phyloP scores from a whole-genome alignment of 2,329 filamentous ascomycete genomes.

The Microdochium trichocladiopsis region DNA sequence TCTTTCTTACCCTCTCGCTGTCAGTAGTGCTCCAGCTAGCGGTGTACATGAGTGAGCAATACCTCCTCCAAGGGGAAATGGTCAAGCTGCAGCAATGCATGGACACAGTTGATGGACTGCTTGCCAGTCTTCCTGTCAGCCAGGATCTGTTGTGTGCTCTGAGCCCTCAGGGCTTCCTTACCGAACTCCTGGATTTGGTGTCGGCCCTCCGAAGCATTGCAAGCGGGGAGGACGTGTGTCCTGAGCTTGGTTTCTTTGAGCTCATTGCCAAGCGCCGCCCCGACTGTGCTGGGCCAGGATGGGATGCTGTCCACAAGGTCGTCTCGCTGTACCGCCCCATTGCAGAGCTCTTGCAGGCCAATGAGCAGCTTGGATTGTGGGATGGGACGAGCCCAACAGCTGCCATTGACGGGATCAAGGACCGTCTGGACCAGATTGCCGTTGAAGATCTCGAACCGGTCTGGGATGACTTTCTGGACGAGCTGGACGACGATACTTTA shows the following conservation, averaged over 20 bases:
- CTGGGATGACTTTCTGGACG: not conserved
- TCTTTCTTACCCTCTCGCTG: not conserved
- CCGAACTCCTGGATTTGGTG: not conserved
- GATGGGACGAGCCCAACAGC: not conserved
- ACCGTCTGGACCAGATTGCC: not conserved
- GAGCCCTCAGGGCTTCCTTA: not conserved
- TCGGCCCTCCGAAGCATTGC: not conserved
- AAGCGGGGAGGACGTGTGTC: not conserved
- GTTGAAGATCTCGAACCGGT: not conserved
- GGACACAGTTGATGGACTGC: not conserved
- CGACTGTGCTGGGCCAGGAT: not conserved
- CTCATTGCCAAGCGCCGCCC: not conserved
- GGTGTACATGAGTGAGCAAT: not conserved
- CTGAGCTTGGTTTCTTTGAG: not conserved
- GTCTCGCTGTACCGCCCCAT: not conserved
- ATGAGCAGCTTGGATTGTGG: not conserved
- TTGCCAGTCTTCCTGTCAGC: not conserved
- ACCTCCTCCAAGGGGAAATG: not conserved
- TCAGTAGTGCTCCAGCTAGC: not conserved
- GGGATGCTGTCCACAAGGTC: not conserved
- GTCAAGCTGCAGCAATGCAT: not conserved
- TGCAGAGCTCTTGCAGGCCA: not conserved
- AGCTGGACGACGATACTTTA: not conserved
- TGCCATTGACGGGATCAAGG: not conserved
- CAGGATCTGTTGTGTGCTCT: not conserved